A percentile compares a stretch with the other conserved stretches of the same genome.
Conservation (phyloP, 768 basidiomycete species). For the Nevesoporus exiguus region DNA sequence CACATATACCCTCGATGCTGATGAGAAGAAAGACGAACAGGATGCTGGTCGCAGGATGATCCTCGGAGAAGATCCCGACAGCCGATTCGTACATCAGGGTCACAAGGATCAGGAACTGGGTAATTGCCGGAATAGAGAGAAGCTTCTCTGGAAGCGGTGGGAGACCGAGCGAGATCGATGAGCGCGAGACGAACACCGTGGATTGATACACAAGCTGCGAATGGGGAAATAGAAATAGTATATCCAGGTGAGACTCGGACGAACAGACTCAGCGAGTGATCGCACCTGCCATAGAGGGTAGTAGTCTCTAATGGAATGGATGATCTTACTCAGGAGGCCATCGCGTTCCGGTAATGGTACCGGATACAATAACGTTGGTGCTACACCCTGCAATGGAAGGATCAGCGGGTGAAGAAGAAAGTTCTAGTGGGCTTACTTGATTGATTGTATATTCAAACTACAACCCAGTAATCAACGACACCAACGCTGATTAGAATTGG, state of each 20-base stretch:
- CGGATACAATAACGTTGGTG: conserved; percentile 89
- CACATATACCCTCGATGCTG: conserved; percentile 87
- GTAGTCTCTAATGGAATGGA: conserved; percentile 85
- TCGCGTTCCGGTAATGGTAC: conserved; percentile 46
- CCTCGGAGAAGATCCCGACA: conserved; percentile 56
- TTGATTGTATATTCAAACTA: conserved; percentile 94
- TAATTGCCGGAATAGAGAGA: conserved; percentile 70
- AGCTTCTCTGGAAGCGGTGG: conserved; percentile 70
- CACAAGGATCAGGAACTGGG: conserved; percentile 65
- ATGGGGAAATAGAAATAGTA: background rate
- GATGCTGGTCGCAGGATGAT: conserved; percentile 48
- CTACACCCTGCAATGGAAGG: conserved; percentile 57
- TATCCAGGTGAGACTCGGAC: background rate
- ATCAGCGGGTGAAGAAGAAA: background rate
- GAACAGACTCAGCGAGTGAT: background rate
- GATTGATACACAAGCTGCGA: conserved; percentile 81
- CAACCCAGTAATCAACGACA: conserved; percentile 15
- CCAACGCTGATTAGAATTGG: background rate
- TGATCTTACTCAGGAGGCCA: conserved; percentile 68
- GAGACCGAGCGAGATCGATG: conserved; percentile 81
- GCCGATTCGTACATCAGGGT: conserved; percentile 65
- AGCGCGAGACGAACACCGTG: conserved; percentile 91
- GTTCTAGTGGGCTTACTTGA: conserved; percentile 43
- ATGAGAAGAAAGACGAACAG: conserved; percentile 72
- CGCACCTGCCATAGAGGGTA: conserved; percentile 92